Base-by-base conservation (phyloP, 176 grass and related monocot species). In the Musa troglodytarum region DNA sequence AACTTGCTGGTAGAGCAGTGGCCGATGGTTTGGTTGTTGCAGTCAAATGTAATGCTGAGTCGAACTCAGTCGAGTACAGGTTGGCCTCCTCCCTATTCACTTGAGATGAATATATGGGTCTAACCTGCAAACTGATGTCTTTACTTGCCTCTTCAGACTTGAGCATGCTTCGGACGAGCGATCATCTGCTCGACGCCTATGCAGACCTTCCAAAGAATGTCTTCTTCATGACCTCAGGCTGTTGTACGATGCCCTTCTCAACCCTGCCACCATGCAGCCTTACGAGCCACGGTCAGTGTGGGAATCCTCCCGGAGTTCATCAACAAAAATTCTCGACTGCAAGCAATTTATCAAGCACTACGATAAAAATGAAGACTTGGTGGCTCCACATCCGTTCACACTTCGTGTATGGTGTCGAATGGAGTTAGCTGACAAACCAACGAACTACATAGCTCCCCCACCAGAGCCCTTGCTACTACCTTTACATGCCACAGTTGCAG, bases 341-440 rank as follows among this genome's bases (percentile, higher is more conserved):
- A 96, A 96, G 65, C 89, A 88, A 52, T 91, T 92, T 70, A 78
- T 83, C 1, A 96, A 89, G 68, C 89, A 92, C 73, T 92, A 88
- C 63, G 87, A 89, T 54, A 65, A 78, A 51, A 54, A 80, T 69
- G 72, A 82, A 19, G 73, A 78, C 15, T 79, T 83, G 23, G 25
- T 80, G 25, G 73, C 78, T 75, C 52, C 72, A 61, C 81, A 96
- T 17, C 50, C 79, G 17, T 81, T 86, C 16, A 29, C 73, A 63
- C 78, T 96, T 54, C 83, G 76, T 51, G 65, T 90, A 52, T 84
- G 87, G 79, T 96, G 89, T 65, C 59, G 82, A n/a, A 49, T 86
- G 1, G 80, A 84, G 16, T 20, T 89, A 17, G 23, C 80, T 56
- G 87, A 84, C 61, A 64, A 84, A 63, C 79, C 65, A 11, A 78